Base-by-base conservation (phyloP, 495 filamentous ascomycete species). In the Paragyromitra xinjiangensis region DNA sequence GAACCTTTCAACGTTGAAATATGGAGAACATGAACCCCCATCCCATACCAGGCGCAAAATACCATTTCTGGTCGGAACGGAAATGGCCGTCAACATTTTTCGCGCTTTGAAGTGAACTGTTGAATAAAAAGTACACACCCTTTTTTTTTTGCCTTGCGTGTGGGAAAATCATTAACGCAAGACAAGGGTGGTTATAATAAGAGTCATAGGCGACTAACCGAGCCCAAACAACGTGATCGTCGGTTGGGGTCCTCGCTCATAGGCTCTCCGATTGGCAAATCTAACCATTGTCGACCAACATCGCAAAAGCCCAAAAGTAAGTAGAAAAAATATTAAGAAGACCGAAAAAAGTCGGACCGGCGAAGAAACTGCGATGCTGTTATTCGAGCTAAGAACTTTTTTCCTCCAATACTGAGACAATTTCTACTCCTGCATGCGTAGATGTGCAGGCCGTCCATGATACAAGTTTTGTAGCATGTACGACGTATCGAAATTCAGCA, bases 181-280 rank as follows among this genome's bases (percentile, higher is more conserved):
- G 39, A 71, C 73, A 63, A 12, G 48, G 71, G 39, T 58, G 12
- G 12, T 39, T 40, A 34, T 26, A 24, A 75, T 40, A 16, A 42
- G 74, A 77, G 68, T 73, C 74, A 67, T 56, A 50, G 59, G 59
- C 73, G 48, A 71, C 50, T 77, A 66, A 59, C 74, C 67, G 73
- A 76, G 61, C 42, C 26, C 50, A 19, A 53, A 61, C n/a, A 73
- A 66, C 69, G 61, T 61, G 74, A 77, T 77, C 74, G 74, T 73
- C 74, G 61, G 50, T 64, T 77, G 68, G 68, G 69, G 50, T 66
- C 56, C 26, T 75, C 45, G n/a, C 6, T 63, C 6, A 42, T 59
- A 26, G 8, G 16, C 40, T 59, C 50, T 75, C 66, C 29, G 69
- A 64, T 77, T 73, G 19, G 22, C 50, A 71, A 40, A 71, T 59